phyloP scores from a whole-genome alignment of 768 basidiomycete species.

The Nidularia pulvinata region DNA sequence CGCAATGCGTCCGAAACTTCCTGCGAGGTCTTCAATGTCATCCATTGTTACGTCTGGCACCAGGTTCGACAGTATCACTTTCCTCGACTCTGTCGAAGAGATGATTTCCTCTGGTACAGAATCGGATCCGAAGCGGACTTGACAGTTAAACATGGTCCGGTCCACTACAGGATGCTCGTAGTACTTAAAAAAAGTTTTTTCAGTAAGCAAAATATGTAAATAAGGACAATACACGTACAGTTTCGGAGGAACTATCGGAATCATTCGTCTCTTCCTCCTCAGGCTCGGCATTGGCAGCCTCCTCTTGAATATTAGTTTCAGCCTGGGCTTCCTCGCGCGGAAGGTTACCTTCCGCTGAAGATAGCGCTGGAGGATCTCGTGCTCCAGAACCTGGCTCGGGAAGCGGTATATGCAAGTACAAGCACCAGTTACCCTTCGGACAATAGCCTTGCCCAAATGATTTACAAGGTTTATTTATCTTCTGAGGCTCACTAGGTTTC shows the following conservation, averaged over 20 bases:
- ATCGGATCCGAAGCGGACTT: conserved; percentile 28
- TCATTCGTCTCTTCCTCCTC: too few species aligned
- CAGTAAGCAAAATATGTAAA: too few species aligned
- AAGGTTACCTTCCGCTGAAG: too few species aligned
- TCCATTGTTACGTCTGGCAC: conserved; percentile 22
- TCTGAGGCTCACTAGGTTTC: too few species aligned
- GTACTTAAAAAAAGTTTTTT: too few species aligned
- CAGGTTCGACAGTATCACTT: conserved; percentile 37
- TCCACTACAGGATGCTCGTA: conserved; percentile 13
- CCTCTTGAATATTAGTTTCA: too few species aligned
- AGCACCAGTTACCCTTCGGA: conserved; percentile 20
- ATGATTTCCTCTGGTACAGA: conserved; percentile 22
- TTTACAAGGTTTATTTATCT: conserved; percentile 20
- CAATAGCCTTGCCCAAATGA: conserved; percentile 33
- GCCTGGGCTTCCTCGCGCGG: too few species aligned
- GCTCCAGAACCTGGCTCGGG: conserved; percentile 5
- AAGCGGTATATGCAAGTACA: conserved; percentile 21
- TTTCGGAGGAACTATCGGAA: too few species aligned
- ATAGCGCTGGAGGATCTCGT: not conserved
- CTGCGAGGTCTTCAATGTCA: conserved; percentile 27
- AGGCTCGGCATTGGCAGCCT: too few species aligned
- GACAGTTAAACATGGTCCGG: conserved; percentile 22
- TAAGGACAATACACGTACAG: too few species aligned
- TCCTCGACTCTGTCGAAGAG: conserved; percentile 36
- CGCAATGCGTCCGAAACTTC: conserved; percentile 23